These are phyloP conservation scores for Cryptococcus deneoformans DNA, from an alignment of 1,284 basidiomycete genomes.

Conservation along the genomic window DNA sequence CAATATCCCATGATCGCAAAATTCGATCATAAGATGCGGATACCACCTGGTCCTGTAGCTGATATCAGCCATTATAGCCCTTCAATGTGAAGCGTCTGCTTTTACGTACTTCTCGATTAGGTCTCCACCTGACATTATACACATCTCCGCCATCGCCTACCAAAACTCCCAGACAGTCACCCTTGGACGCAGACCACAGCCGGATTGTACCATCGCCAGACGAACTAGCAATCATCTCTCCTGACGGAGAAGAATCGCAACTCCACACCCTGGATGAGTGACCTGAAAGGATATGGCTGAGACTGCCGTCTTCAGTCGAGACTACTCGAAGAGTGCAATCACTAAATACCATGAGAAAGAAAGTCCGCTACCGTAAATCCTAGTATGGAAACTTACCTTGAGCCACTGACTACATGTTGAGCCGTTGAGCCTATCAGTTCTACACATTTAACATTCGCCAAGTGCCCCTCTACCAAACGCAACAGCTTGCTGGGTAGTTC, in stretches of 20 bases:
- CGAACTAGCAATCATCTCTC: constrained; percentile 42
- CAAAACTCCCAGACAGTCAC: constrained; percentile 26
- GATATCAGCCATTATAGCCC: neutral
- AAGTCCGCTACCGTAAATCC: no score
- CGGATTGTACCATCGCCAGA: constrained; percentile 52
- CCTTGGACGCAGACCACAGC: constrained; percentile 50
- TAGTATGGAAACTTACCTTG: constrained; percentile 14
- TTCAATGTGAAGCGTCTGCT: neutral
- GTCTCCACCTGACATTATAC: constrained; percentile 51
- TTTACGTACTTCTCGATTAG: constrained; percentile 32
- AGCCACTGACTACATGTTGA: constrained; percentile 49
- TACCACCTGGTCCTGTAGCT: constrained; percentile 41
- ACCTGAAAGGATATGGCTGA: constrained; percentile 35
- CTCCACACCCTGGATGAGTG: constrained; percentile 53
- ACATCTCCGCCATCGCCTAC: constrained; percentile 50
- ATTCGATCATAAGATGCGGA: constrained; percentile 54
- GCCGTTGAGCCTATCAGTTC: constrained; percentile 49
- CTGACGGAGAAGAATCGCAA: constrained; percentile 37
- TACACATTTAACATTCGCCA: constrained; percentile 52
- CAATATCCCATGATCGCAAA: constrained; percentile 52
- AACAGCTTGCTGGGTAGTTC: constrained; percentile 32
- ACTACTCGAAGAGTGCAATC: constrained; percentile 46
- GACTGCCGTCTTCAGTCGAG: constrained; percentile 23
- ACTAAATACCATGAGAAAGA: constrained; percentile 10
- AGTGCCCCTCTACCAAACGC: constrained; percentile 44